These are phyloP conservation scores for Clonostachys sp. DNA, from an alignment of 2,329 filamentous ascomycete species.

Conservation along the genomic window DNA sequence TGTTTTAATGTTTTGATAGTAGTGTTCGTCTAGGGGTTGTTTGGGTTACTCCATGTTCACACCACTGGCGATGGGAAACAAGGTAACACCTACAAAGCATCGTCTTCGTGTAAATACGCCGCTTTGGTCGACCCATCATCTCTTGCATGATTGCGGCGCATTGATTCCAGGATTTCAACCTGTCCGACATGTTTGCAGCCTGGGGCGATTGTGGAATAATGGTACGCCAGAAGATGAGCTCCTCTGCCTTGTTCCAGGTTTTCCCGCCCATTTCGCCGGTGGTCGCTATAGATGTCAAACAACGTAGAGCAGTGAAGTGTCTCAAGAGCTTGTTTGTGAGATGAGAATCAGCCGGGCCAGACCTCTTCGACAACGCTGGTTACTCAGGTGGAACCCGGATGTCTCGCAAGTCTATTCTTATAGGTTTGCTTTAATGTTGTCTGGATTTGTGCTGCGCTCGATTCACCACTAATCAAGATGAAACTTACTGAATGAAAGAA, in stretches of 20 bases:
- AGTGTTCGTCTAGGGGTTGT: conserved; percentile 32
- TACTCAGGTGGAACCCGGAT: too few relatives aligned
- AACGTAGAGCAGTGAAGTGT: not conserved
- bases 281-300: conserved; percentile 5
- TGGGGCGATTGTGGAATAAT: conserved; percentile 30
- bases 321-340: too few relatives aligned
- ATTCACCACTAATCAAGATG: too few relatives aligned
- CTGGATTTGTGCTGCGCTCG: too few relatives aligned
- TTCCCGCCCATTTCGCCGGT: conserved; percentile 53
- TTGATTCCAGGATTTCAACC: conserved; percentile 25
- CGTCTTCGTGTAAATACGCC: conserved; percentile 30
- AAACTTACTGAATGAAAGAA: too few relatives aligned
- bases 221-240: conserved; percentile 41
- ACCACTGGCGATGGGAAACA: not conserved
- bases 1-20: conserved; percentile 35
- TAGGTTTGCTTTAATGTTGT: too few relatives aligned
- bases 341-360: too few relatives aligned
- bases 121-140: conserved; percentile 22
- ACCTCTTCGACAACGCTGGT: too few relatives aligned
- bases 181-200: conserved; percentile 11
- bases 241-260: conserved; percentile 42
- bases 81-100: conserved; percentile 32
- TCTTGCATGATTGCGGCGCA: conserved; percentile 31
- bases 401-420: too few relatives aligned
- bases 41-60: not conserved